Evolutionary conservation across 371 early-diverging fungal species (phyloP).

Genomic region (Mucor circinelloides): DNA sequence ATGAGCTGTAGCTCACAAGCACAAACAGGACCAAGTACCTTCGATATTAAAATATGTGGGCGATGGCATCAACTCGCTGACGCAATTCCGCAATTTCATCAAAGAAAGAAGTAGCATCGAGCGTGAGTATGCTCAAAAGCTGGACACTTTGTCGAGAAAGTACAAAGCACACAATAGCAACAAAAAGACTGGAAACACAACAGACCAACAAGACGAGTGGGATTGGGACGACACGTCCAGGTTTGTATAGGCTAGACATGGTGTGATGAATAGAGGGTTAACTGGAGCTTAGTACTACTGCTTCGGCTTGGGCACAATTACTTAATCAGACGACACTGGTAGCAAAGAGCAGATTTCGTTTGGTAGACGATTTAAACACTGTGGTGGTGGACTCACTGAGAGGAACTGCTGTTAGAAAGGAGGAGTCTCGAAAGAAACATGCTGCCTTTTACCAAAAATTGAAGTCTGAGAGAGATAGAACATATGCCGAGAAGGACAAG

Average conservation of each 20-base stretch:
- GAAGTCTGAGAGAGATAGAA: conserved; percentile 64
- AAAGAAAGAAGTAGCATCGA: conserved; percentile 76
- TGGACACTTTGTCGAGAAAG: conserved; percentile 70
- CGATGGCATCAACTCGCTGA: conserved; percentile 63
- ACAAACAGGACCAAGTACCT: conserved; percentile 58
- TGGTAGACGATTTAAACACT: conserved; percentile 61
- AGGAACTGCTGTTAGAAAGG: conserved; percentile 56
- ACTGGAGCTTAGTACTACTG: conserved; percentile 13
- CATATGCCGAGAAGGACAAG: conserved; percentile 72
- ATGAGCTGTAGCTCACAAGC: background rate
- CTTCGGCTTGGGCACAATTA: conserved; percentile 55
- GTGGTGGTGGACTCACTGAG: conserved; percentile 64
- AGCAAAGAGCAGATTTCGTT: conserved; percentile 56
- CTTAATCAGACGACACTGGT: conserved; percentile 61
- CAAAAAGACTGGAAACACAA: background rate
- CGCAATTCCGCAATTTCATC: conserved; percentile 75
- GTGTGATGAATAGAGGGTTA: background rate
- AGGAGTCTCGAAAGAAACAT: conserved; percentile 81
- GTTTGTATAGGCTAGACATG: conserved; percentile 7
- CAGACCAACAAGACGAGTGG: conserved; percentile 30
- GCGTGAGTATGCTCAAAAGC: conserved; percentile 73
- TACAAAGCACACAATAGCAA: conserved; percentile 47
- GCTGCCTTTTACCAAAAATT: conserved; percentile 68
- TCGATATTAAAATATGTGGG: conserved; percentile 57
- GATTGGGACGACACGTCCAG: conserved; percentile 41